Conservation (phyloP, 2,329 filamentous ascomycete species). For the Phialophora tarda region DNA sequence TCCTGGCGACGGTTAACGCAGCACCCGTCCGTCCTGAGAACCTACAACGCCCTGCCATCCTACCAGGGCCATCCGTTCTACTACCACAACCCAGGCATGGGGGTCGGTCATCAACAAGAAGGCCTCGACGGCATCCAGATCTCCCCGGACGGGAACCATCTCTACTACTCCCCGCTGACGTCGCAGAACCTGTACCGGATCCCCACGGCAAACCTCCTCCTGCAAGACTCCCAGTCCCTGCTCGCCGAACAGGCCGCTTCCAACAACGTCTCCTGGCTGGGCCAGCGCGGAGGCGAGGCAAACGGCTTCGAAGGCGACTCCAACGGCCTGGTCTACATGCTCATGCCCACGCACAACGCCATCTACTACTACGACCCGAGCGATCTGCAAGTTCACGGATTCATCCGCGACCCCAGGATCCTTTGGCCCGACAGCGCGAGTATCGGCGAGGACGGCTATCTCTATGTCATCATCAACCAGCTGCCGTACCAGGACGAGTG, state of each 20-base stretch:
- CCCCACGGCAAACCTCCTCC: constrained; percentile 47
- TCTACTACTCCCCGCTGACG: constrained; percentile 54
- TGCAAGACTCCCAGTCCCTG: constrained; percentile 24
- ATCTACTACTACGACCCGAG: constrained; percentile 53
- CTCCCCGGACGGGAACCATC: constrained; percentile 45
- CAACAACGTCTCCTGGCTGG: constrained; percentile 55
- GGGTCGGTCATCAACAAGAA: constrained; percentile 42
- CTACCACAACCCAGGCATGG: constrained; percentile 8
- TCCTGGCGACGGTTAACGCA: constrained; percentile 37
- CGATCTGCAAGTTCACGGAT: constrained; percentile 39
- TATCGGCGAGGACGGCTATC: constrained; percentile 52
- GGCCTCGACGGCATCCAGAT: constrained; percentile 47
- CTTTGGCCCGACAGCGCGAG: constrained; percentile 53
- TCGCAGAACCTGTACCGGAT: constrained; percentile 46
- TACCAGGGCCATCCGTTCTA: neutral
- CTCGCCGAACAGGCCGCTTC: constrained; percentile 50
- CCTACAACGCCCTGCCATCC: constrained; percentile 30
- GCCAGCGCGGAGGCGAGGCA: constrained; percentile 53
- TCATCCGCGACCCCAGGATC: constrained; percentile 51
- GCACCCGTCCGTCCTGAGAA: constrained; percentile 38
- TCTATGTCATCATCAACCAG: constrained; percentile 59
- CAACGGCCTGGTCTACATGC: constrained; percentile 54
- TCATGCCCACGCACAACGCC: constrained; percentile 55
- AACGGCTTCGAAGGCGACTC: constrained; percentile 55
- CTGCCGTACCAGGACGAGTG: constrained; percentile 52